Conservation (phyloP, 2,329 filamentous ascomycete species). For the Sphaerostilbella broomeana region DNA sequence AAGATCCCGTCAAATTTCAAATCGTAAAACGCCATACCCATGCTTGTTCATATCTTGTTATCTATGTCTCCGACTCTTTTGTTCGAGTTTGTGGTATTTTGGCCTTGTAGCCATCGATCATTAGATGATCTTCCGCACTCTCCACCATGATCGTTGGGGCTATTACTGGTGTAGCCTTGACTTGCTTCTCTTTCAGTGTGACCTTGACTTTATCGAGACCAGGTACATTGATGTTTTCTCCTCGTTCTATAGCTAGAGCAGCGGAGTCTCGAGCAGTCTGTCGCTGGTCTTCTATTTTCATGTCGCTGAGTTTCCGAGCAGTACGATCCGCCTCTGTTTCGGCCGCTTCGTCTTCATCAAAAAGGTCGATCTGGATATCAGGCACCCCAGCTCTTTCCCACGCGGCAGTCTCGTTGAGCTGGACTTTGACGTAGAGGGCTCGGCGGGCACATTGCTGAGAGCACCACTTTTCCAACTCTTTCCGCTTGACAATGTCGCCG, state of each 20-base stretch:
- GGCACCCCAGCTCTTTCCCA: slow-evolving; percentile 67
- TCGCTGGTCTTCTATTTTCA: slow-evolving; percentile 40
- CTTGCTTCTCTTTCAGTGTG: slow-evolving; percentile 45
- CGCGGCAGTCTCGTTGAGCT: slow-evolving; percentile 76
- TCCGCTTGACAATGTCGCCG: slow-evolving; percentile 59
- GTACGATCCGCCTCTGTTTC: slow-evolving; percentile 37
- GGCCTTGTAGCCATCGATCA: slow-evolving; percentile 41
- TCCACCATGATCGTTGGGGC: slow-evolving; percentile 23
- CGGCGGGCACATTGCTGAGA: slow-evolving; percentile 69
- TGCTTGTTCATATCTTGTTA: neutral
- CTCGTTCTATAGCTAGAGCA: slow-evolving; percentile 46
- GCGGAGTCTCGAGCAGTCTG: slow-evolving; percentile 33
- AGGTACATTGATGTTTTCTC: slow-evolving; percentile 22
- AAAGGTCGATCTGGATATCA: slow-evolving; percentile 52
- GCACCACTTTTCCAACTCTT: slow-evolving; percentile 82
- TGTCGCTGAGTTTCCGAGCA: slow-evolving; percentile 32
- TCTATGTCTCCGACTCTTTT: slow-evolving; percentile 1
- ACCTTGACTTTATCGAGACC: slow-evolving; percentile 36
- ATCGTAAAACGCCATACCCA: slow-evolving; percentile 6
- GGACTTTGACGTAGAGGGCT: slow-evolving; percentile 80
- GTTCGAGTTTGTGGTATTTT: slow-evolving; percentile 12
- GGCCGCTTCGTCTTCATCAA: slow-evolving; percentile 56
- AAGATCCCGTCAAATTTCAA: too few species aligned
- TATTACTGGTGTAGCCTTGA: slow-evolving; percentile 17
- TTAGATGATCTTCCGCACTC: slow-evolving; percentile 36